These are phyloP conservation scores for Sporopachydermia lactativora DNA, from an alignment of 805 yeast species.

Conservation along the genomic window DNA sequence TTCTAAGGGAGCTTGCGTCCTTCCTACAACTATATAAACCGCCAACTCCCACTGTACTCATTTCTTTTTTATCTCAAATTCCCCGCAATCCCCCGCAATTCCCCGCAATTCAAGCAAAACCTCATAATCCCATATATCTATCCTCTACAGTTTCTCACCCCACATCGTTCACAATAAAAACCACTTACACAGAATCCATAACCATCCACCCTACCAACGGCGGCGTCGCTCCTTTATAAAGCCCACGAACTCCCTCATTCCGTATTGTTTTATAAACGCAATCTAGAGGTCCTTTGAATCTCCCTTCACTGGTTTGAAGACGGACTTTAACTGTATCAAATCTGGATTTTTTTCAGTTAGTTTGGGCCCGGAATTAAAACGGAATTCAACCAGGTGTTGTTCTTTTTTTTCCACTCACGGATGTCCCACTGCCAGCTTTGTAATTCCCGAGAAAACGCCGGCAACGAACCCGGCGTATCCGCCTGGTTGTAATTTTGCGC, in stretches of 20 bases:
- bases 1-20: too few relatives aligned
- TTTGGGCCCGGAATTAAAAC: too few relatives aligned
- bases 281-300: slow-evolving; percentile 72
- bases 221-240: slow-evolving; percentile 86
- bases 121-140: too few relatives aligned
- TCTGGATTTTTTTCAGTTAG: slow-evolving; percentile 5
- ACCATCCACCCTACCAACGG: slow-evolving; percentile 88
- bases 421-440: slow-evolving; percentile 83
- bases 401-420: slow-evolving; percentile 29
- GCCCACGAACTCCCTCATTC: slow-evolving; percentile 66
- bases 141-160: too few relatives aligned
- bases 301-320: slow-evolving; percentile 57
- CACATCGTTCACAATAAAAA: neutral
- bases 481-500: slow-evolving; percentile 27
- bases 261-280: slow-evolving; percentile 58
- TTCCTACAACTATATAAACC: too few relatives aligned
- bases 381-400: too few relatives aligned
- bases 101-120: neutral
- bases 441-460: slow-evolving; percentile 77
- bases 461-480: slow-evolving; percentile 68
- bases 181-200: slow-evolving; percentile 60
- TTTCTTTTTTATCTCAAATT: too few relatives aligned
- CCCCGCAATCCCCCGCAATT: too few relatives aligned
- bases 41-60: too few relatives aligned
- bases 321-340: slow-evolving; percentile 85